Percentiles rank a stretch among this genome's conserved stretches.
phyloP scores from a whole-genome alignment of 2,329 filamentous ascomycete species.

The Penicillium polonicum region DNA sequence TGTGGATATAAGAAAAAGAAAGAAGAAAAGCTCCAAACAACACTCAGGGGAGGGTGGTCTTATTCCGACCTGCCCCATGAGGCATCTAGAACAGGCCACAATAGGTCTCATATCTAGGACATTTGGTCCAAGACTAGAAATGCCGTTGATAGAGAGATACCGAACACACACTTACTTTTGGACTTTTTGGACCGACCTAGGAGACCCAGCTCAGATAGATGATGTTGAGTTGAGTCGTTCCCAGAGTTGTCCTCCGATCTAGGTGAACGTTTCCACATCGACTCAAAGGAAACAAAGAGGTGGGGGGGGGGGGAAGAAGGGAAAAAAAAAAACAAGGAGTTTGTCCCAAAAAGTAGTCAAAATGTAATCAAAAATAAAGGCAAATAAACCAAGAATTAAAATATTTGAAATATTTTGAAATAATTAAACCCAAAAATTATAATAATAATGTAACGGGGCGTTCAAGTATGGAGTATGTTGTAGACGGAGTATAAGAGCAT shows the following conservation, averaged over 20 bases:
- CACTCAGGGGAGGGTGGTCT: constrained; percentile 3
- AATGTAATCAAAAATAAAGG: neutral
- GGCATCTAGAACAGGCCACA: constrained; percentile 8
- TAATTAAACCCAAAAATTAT: neutral
- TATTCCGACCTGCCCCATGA: neutral
- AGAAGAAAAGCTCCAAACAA: neutral
- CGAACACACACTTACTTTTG: constrained; percentile 15
- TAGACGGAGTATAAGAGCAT: neutral
- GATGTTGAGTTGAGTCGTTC: constrained; percentile 35
- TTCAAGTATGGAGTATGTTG: neutral
- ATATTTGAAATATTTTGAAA: neutral
- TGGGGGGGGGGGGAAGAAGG: constrained; percentile 14
- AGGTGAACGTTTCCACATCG: constrained; percentile 45
- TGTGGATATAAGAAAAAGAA: neutral
- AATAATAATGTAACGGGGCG: neutral
- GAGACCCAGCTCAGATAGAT: constrained; percentile 35
- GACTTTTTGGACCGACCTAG: constrained; percentile 40
- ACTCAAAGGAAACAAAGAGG: constrained; percentile 17
- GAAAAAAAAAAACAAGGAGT: constrained; percentile 12
- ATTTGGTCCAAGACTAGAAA: neutral
- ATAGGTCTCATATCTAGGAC: constrained; percentile 23
- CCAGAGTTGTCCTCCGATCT: constrained; percentile 41
- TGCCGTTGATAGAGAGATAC: neutral
- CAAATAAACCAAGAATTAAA: neutral
- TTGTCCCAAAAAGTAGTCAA: neutral